Evolutionary conservation across 805 yeast species (phyloP).

Genomic region (baker's yeast (Saccharomyces cerevisiae)): DNA sequence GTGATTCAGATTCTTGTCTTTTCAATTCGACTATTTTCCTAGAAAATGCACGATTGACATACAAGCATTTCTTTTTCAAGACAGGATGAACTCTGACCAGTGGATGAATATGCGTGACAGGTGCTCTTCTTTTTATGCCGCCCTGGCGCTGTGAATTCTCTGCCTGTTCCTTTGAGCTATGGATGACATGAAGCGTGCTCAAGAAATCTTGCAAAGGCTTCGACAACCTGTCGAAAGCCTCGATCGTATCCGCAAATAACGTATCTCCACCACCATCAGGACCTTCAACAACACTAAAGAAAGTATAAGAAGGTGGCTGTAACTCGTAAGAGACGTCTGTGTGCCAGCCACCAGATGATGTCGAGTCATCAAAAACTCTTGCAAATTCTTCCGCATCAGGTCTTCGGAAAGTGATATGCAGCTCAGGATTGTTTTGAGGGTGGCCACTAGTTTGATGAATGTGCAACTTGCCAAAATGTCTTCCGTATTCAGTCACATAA

Average conservation of each 20-base stretch:
- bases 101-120: slow-evolving; percentile 53
- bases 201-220: slow-evolving; percentile 53
- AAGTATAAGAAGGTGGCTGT: slow-evolving; percentile 66
- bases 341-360: slow-evolving; percentile 43
- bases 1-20: slow-evolving; percentile 56
- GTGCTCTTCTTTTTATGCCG: slow-evolving; percentile 58
- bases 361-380: slow-evolving; percentile 21
- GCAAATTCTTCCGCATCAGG: slow-evolving; percentile 31
- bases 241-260: slow-evolving; percentile 61
- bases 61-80: slow-evolving; percentile 51
- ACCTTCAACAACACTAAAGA: slow-evolving; percentile 53
- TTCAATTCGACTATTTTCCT: slow-evolving; percentile 65
- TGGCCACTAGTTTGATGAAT: slow-evolving; percentile 71
- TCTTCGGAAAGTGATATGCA: slow-evolving; percentile 53
- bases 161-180: slow-evolving; percentile 68
- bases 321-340: slow-evolving; percentile 67
- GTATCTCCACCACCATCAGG: slow-evolving; percentile 71
- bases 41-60: slow-evolving; percentile 52
- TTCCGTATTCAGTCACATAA: slow-evolving; percentile 44
- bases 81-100: slow-evolving; percentile 68
- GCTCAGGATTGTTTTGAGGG: slow-evolving; percentile 48
- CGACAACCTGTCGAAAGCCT: slow-evolving; percentile 65
- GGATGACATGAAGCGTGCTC: slow-evolving; percentile 56
- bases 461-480: slow-evolving; percentile 62
- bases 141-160: slow-evolving; percentile 45